Percentiles rank a stretch among this genome's conserved stretches.
Evolutionary conservation across 257 asterid species (phyloP).

Genomic region (Nicotiana otophora): DNA sequence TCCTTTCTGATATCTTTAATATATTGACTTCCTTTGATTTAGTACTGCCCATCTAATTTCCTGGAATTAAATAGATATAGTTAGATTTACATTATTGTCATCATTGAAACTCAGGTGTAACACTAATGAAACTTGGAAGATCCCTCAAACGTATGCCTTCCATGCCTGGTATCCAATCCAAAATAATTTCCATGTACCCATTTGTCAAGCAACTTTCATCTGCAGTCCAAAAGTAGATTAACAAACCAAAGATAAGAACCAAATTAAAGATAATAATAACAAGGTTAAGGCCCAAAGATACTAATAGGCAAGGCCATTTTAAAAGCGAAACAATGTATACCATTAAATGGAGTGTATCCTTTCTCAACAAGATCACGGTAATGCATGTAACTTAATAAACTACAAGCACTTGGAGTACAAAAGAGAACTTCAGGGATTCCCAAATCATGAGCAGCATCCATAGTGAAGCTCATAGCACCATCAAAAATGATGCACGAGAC

Average conservation of each 20-base stretch:
- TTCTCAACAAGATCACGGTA: background rate
- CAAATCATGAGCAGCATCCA: constrained; percentile 11
- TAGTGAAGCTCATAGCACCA: constrained; percentile 12
- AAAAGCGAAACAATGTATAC: background rate
- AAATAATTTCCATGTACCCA: constrained; percentile 7
- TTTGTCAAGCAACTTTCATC: constrained; percentile 16
- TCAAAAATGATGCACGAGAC: constrained; percentile 1
- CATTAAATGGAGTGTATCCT: constrained; percentile 11
- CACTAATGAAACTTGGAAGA: constrained; percentile 9
- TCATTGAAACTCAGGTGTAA: too few relatives aligned
- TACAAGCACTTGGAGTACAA: constrained; percentile 11
- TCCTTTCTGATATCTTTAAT: too few relatives aligned
- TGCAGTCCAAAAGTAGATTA: background rate
- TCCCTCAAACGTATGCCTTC: constrained; percentile 13
- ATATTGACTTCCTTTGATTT: too few relatives aligned
- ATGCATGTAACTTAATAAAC: constrained; percentile 8
- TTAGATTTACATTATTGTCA: too few relatives aligned
- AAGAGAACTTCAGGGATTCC: constrained; percentile 12
- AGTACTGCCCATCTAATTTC: too few relatives aligned
- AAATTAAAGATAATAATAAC: background rate
- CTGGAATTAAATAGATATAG: too few relatives aligned
- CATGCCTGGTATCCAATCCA: constrained; percentile 23
- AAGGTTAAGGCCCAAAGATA: background rate
- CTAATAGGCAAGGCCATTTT: too few relatives aligned
- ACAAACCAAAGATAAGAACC: background rate